Conservation (phyloP, 2,329 filamentous ascomycete genomes). For the Paraphoma chrysanthemicola region DNA sequence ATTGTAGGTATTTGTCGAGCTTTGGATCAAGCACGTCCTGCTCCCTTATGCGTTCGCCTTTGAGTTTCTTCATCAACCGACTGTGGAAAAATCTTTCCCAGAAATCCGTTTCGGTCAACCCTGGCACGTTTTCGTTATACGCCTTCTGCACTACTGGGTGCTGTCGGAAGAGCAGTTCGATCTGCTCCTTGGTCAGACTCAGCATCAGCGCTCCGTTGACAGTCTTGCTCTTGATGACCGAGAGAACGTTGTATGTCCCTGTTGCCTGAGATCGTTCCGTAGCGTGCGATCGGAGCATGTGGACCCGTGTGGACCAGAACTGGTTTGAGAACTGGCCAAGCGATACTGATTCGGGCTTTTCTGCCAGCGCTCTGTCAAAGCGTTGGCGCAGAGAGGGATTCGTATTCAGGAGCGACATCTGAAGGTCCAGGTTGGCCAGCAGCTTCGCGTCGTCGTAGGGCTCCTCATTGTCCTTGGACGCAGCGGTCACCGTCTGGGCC, state of each 20-base stretch:
- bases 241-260: conserved; percentile 92
- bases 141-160: conserved; percentile 89
- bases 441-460: conserved; percentile 85
- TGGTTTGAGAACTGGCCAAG: conserved; percentile 84
- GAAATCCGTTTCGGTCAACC: conserved; percentile 79
- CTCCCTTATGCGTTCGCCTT: conserved; percentile 84
- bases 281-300: conserved; percentile 85
- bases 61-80: conserved; percentile 86
- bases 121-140: conserved; percentile 87
- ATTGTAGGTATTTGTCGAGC: conserved; percentile 84
- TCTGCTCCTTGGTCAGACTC: conserved; percentile 88
- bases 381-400: conserved; percentile 78
- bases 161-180: conserved; percentile 90
- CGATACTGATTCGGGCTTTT: conserved; percentile 84
- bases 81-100: conserved; percentile 96
- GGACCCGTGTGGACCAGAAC: conserved; percentile 92
- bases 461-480: conserved; percentile 59
- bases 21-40: conserved; percentile 77
- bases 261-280: conserved; percentile 87
- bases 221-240: conserved; percentile 81
- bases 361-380: conserved; percentile 82
- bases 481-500: conserved; percentile 66
- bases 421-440: conserved; percentile 78
- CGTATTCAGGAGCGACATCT: conserved; percentile 86
- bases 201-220: conserved; percentile 74